phyloP scores from a whole-genome alignment of 2,329 filamentous ascomycete species.

The Didymella glomerata region DNA sequence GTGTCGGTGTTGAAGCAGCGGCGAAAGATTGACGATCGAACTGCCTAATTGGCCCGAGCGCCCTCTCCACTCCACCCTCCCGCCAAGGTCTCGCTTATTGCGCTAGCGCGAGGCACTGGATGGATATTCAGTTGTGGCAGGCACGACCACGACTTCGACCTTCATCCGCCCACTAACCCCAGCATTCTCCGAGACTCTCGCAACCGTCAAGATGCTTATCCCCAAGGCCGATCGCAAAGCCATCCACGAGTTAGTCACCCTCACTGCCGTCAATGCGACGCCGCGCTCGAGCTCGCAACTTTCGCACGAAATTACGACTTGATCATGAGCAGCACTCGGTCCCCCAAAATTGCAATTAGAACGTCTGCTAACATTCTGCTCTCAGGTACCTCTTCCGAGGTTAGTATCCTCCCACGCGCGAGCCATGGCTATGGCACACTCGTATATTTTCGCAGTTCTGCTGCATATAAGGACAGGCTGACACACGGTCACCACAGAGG shows the following conservation, averaged over 20 bases:
- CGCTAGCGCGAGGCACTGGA: constrained; percentile 22
- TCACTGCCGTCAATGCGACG: constrained; percentile 27
- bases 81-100: constrained; percentile 22
- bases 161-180: constrained; percentile 25
- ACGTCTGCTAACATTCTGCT: constrained; percentile 32
- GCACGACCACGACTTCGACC: constrained; percentile 14
- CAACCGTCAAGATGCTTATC: constrained; percentile 76
- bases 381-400: constrained; percentile 54
- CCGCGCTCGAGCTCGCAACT: constrained; percentile 39
- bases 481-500: constrained; percentile 64
- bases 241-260: constrained; percentile 97
- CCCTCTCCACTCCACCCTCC: background rate
- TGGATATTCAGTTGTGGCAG: constrained; percentile 21
- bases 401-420: constrained; percentile 47
- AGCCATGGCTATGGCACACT: constrained; percentile 52
- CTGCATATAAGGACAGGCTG: constrained; percentile 53
- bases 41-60: constrained; percentile 18
- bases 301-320: constrained; percentile 44
- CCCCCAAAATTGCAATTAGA: constrained; percentile 19
- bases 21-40: constrained; percentile 15
- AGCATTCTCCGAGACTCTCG: constrained; percentile 38
- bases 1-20: constrained; percentile 11
- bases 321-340: constrained; percentile 35
- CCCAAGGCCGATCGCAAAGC: constrained; percentile 99
- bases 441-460: constrained; percentile 43